These are phyloP conservation scores for Termitomyces titanicus DNA, from an alignment of 768 basidiomycete genomes.

Conservation along the genomic window DNA sequence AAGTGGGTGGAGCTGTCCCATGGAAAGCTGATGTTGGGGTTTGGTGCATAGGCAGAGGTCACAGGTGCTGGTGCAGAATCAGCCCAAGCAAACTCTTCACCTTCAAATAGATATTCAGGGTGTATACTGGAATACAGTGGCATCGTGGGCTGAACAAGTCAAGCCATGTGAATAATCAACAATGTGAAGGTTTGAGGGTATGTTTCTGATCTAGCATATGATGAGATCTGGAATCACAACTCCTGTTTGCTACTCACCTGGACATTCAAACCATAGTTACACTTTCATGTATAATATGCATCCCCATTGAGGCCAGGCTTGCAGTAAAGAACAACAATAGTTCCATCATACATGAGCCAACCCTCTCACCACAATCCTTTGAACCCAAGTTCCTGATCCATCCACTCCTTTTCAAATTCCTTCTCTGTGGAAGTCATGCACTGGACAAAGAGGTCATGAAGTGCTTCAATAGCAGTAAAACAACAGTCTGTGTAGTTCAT, in stretches of 20 bases:
- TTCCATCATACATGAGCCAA: neutral
- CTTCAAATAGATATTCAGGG: constrained; percentile 18
- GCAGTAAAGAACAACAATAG: neutral
- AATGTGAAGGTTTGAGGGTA: neutral
- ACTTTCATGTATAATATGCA: neutral
- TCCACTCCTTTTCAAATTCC: neutral
- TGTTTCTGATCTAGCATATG: neutral
- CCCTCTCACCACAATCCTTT: too few species aligned
- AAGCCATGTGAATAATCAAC: neutral
- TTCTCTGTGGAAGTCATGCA: neutral
- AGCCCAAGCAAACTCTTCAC: constrained; percentile 13
- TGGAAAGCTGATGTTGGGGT: too few species aligned
- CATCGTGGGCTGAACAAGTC: neutral
- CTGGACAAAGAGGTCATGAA: neutral
- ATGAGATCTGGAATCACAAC: too few species aligned
- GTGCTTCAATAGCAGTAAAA: neutral
- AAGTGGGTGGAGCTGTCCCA: too few species aligned
- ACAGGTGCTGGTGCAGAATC: too few species aligned
- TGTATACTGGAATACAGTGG: constrained; percentile 5
- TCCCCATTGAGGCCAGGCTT: neutral
- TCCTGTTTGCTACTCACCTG: too few species aligned
- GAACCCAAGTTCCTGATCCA: neutral
- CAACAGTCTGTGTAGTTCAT: neutral
- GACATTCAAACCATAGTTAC: neutral
- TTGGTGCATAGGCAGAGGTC: too few species aligned